Conservation (phyloP, 2,329 filamentous ascomycete genomes). For the Fusarium sambucinum region DNA sequence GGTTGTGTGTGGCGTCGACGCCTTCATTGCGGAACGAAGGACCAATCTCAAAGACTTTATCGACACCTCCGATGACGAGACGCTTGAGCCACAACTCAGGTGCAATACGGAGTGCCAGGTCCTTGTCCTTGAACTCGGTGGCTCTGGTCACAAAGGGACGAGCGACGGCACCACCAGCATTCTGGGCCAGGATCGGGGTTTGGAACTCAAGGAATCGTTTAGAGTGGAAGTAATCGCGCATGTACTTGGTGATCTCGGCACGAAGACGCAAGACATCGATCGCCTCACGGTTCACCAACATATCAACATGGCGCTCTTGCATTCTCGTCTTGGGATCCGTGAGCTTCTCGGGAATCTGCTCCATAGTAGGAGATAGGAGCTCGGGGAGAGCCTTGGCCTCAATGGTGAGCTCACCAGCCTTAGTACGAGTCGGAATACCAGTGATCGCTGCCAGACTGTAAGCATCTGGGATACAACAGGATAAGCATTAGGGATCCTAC, state of each 20-base stretch:
- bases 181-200: conserved; percentile 86
- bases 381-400: conserved; percentile 75
- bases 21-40: conserved; percentile 94
- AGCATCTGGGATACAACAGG: conserved; percentile 38
- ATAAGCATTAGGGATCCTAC: conserved; percentile 64
- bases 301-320: conserved; percentile 85
- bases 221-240: conserved; percentile 79
- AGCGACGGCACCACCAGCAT: conserved; percentile 88
- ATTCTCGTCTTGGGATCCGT: conserved; percentile 78
- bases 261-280: conserved; percentile 79
- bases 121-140: conserved; percentile 78
- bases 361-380: conserved; percentile 81
- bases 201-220: conserved; percentile 86
- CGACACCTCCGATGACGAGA: conserved; percentile 87
- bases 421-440: conserved; percentile 77
- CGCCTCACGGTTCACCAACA: conserved; percentile 78
- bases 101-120: conserved; percentile 85
- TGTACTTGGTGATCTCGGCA: conserved; percentile 77
- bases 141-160: conserved; percentile 86
- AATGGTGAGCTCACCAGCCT: conserved; percentile 81
- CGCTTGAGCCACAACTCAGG: conserved; percentile 97
- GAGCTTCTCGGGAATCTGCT: conserved; percentile 79
- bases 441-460: conserved; percentile 67
- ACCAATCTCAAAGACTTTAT: conserved; percentile 92
- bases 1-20: conserved; percentile 91